phyloP scores from a whole-genome alignment of 2,329 filamentous ascomycete species.

The Neofusicoccum parvum region DNA sequence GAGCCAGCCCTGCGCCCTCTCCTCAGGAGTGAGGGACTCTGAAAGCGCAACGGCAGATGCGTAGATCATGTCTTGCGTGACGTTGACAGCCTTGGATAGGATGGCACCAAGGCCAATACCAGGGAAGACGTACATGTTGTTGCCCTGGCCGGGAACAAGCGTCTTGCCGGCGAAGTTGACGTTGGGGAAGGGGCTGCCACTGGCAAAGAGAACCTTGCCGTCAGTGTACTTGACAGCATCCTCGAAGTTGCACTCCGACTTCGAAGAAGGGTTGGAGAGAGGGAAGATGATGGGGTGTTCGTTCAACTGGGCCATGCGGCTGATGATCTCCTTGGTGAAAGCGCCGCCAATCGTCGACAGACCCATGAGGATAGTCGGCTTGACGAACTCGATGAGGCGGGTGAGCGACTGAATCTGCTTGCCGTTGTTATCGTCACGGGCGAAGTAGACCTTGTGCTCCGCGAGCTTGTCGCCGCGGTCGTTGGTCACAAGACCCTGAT shows the following conservation, averaged over 20 bases:
- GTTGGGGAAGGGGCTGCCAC: slow-evolving; percentile 85
- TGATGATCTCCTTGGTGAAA: slow-evolving; percentile 85
- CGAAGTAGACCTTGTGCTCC: slow-evolving; percentile 77
- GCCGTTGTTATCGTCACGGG: slow-evolving; percentile 65
- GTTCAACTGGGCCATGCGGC: slow-evolving; percentile 61
- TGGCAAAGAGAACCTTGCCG: slow-evolving; percentile 89
- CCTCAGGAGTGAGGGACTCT: slow-evolving; percentile 75
- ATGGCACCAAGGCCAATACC: slow-evolving; percentile 93
- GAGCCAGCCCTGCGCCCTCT: slow-evolving; percentile 80
- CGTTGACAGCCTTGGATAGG: slow-evolving; percentile 78
- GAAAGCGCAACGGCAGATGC: slow-evolving; percentile 82
- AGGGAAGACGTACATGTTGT: slow-evolving; percentile 94
- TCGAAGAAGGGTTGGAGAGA: slow-evolving; percentile 91
- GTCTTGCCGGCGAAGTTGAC: slow-evolving; percentile 53
- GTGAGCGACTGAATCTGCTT: slow-evolving; percentile 75
- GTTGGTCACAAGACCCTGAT: slow-evolving; percentile 76
- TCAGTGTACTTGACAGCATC: slow-evolving; percentile 90
- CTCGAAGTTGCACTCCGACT: slow-evolving; percentile 97
- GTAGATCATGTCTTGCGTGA: slow-evolving; percentile 97
- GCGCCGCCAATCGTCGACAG: slow-evolving; percentile 92
- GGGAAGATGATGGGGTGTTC: slow-evolving; percentile 80
- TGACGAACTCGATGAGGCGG: slow-evolving; percentile 91
- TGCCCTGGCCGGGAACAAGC: slow-evolving; percentile 63
- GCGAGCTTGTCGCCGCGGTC: slow-evolving; percentile 94
- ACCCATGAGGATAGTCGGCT: slow-evolving; percentile 92